phyloP scores from a whole-genome alignment of 352 stramenopile genomes.

The Phytophthora sansomeana region DNA sequence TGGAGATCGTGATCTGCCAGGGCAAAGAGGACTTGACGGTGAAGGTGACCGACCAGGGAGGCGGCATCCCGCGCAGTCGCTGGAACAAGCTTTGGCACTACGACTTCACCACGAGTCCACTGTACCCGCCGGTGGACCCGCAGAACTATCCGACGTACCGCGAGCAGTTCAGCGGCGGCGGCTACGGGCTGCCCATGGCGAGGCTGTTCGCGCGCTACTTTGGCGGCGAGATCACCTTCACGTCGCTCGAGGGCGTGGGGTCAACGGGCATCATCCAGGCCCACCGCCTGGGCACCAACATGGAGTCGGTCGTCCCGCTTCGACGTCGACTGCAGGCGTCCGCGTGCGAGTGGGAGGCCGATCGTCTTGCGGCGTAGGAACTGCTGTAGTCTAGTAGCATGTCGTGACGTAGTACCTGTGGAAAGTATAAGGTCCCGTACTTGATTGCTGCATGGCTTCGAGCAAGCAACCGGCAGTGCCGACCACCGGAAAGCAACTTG shows the following conservation, averaged over 20 bases:
- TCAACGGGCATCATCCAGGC: conserved; percentile 93
- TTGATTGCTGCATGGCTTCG: conserved; percentile 13
- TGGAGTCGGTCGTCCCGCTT: conserved; percentile 13
- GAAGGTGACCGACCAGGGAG: conserved; percentile 14
- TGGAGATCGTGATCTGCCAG: conserved; percentile 98
- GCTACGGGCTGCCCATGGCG: conserved; percentile 81
- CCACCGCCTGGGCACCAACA: conserved; percentile 61
- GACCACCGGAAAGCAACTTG: conserved; percentile 28
- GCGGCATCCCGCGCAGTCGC: conserved; percentile 31
- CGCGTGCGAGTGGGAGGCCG: neutral
- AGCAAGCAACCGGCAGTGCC: conserved; percentile 3
- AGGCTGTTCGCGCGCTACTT: conserved; percentile 98
- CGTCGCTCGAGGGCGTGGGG: conserved; percentile 98
- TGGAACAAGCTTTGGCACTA: conserved; percentile 94
- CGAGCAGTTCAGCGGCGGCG: conserved; percentile 11
- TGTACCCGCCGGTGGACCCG: conserved; percentile 57
- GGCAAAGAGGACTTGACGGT: conserved; percentile 93
- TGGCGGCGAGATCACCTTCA: conserved; percentile 98
- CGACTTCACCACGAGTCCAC: conserved; percentile 97
- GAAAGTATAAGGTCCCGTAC: too few species aligned
- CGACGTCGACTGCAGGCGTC: neutral
- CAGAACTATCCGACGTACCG: conserved; percentile 18
- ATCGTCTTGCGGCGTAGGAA: neutral
- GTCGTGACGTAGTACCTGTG: too few species aligned
- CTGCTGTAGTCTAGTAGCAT: too few species aligned